These are phyloP conservation scores for Boletus rubropictus DNA, from an alignment of 768 basidiomycete genomes.

Conservation along the genomic window DNA sequence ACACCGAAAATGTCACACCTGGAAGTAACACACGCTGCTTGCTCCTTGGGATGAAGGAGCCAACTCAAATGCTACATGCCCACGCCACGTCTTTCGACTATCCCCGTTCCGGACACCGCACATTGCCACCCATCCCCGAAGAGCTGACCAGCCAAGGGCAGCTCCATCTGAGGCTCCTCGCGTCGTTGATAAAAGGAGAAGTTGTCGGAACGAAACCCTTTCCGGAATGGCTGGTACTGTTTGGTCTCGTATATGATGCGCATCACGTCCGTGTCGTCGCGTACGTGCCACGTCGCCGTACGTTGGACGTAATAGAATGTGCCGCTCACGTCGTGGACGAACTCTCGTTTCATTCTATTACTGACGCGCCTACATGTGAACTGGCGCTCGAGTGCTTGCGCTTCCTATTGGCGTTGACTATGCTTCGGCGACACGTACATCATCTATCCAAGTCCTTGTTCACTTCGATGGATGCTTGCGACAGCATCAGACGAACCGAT, in stretches of 20 bases:
- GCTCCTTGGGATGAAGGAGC: conserved; percentile 17
- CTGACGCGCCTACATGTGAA: conserved; percentile 5
- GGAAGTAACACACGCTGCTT: conserved; percentile 2
- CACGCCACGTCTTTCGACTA: neutral
- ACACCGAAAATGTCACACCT: neutral
- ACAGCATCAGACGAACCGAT: neutral
- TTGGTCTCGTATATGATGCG: conserved; percentile 20
- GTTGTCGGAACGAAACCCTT: neutral
- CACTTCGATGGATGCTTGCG: neutral
- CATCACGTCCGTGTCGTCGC: conserved; percentile 18
- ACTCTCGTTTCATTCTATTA: conserved; percentile 6
- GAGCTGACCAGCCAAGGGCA: conserved; percentile 8
- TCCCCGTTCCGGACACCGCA: neutral
- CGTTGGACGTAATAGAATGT: conserved; percentile 6
- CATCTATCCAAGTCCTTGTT: conserved; percentile 14
- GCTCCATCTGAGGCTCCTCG: conserved; percentile 13
- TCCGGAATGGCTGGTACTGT: conserved; percentile 26
- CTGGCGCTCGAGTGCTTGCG: conserved; percentile 15
- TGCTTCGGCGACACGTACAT: conserved; percentile 18
- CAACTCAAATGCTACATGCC: neutral
- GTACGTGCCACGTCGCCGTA: conserved; percentile 13
- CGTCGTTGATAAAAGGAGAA: neutral
- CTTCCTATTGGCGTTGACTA: conserved; percentile 14
- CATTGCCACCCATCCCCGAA: conserved; percentile 7
- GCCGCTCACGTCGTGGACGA: conserved; percentile 20